These are phyloP conservation scores for Viridothelium virens DNA, from an alignment of 495 filamentous ascomycete species.

Conservation along the genomic window DNA sequence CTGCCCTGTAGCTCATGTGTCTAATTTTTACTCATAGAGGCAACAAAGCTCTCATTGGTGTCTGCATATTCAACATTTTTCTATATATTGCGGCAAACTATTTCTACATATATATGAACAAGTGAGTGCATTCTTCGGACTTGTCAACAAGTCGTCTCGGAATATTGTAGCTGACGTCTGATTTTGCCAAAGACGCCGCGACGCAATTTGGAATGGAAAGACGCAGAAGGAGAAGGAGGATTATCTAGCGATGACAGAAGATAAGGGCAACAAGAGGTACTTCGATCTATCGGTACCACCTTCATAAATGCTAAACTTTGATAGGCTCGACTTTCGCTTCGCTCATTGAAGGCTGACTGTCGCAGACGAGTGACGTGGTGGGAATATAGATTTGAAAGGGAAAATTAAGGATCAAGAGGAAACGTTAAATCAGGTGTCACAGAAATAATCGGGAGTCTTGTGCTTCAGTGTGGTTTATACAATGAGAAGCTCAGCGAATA, in stretches of 20 bases:
- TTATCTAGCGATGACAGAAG: constrained; percentile 22
- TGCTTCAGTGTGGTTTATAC: too few species aligned
- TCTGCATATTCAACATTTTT: constrained; percentile 31
- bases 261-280: constrained; percentile 5
- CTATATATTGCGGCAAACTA: constrained; percentile 29
- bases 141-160: not conserved
- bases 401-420: too few species aligned
- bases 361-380: too few species aligned
- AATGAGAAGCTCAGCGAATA: too few species aligned
- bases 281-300: not conserved
- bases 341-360: not conserved
- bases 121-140: constrained; percentile 25
- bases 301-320: not conserved
- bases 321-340: not conserved
- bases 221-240: constrained; percentile 26
- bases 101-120: constrained; percentile 30
- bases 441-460: too few species aligned
- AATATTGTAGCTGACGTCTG: not conserved
- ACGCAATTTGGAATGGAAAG: constrained; percentile 33
- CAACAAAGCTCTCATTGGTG: constrained; percentile 35
- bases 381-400: too few species aligned
- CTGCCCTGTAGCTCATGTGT: not conserved
- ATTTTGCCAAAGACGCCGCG: constrained; percentile 23
- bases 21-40: constrained; percentile 19
- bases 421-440: too few species aligned